These are phyloP conservation scores for Calonectria pauciramosa DNA, from an alignment of 2,329 filamentous ascomycete genomes.

Conservation along the genomic window DNA sequence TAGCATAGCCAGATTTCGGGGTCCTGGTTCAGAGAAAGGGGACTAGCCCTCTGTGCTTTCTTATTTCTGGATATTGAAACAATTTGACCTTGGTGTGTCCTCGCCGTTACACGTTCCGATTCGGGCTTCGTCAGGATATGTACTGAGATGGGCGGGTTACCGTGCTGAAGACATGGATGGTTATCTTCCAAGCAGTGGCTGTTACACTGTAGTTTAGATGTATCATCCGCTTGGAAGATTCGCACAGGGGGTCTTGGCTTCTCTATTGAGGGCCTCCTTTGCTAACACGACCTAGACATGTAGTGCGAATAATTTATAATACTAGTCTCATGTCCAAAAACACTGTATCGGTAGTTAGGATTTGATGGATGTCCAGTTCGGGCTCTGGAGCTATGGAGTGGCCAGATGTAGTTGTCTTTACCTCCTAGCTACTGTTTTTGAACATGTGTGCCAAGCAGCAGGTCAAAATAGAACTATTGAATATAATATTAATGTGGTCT, in stretches of 20 bases:
- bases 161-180: neutral
- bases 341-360: too few relatives aligned
- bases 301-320: too few relatives aligned
- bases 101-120: neutral
- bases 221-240: too few relatives aligned
- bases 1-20: neutral
- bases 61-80: neutral
- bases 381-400: too few relatives aligned
- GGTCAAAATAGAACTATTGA: too few relatives aligned
- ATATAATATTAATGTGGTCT: too few relatives aligned
- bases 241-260: neutral
- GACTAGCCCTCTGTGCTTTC: neutral
- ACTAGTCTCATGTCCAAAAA: too few relatives aligned
- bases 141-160: neutral
- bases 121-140: neutral
- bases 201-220: too few relatives aligned
- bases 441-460: too few relatives aligned
- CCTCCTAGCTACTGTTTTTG: too few relatives aligned
- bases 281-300: neutral
- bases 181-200: neutral
- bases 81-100: neutral
- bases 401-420: too few relatives aligned
- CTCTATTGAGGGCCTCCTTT: neutral
- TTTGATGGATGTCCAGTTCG: too few relatives aligned
- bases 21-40: neutral